Base-by-base conservation (phyloP, 768 basidiomycete genomes). In the Trametes gibbosa region DNA sequence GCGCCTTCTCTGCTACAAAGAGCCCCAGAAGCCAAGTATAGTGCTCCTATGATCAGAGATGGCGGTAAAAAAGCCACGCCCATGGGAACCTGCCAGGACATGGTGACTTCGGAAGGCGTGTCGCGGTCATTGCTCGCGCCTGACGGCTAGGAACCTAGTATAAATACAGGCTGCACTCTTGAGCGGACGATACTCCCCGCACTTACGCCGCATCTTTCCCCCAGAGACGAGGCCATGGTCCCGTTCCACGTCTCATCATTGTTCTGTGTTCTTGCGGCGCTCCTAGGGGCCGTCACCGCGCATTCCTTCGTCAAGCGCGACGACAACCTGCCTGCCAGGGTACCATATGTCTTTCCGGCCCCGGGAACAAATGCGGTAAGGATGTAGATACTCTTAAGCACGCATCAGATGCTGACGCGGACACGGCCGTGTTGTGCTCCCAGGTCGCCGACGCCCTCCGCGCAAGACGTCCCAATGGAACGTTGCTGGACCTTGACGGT, bases 261-360 rank as follows among this genome's bases (percentile, higher is more conserved):
- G 19, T 39, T 41, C 39, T 29, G 47, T 29, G 40, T 24, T 4
- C 21, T 59, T 17, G 45, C 46, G 3, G 40, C 39, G 2, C 14
- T 60, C 39, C 17, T 29, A 12, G 19, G n/a, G 16, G 6, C 34
- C 27, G 49, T 43, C 40, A 14, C 32, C 9, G 45, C 48, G 19
- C 29, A 46, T 34, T 39, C 46, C 5, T 17, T 24, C 7, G 27
- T 24, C 24, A 56, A 42, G 34, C 59, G 76, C 25, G 76, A 79
- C 53, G 72, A 75, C 59, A 67, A 74, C 43, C 62, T 75, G 27
- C 76, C 77, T 48, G 77, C 77, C 19, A 73, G 77, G 17, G 74
- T 79, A 32, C 77, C 77, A 4, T 79, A 79, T 35, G 65, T 77
- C 7, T 75, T 77, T 52, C 77, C 77, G 2, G 50, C 70, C 4